Evolutionary conservation across 164 flowering plant species (phyloP), one percentile per base, ranked within the genome.

Genomic region (Saururus chinensis): DNA sequence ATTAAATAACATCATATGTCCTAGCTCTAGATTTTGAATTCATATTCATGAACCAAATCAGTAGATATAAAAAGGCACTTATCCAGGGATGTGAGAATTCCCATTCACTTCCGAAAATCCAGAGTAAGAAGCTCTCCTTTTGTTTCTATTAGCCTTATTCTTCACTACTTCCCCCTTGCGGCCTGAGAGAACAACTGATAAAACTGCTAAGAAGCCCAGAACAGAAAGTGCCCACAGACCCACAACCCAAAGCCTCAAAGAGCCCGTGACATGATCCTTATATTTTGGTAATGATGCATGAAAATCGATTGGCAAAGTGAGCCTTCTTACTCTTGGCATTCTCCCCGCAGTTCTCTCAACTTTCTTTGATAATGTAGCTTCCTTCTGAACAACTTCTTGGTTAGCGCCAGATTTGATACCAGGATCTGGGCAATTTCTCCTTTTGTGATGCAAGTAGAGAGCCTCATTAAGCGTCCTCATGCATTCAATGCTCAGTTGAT

Each of bases 401-500:
- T 64, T 63, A 13, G 62, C 21, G 53, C 71, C 65, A 59, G 82
- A 61, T 56, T 72, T 41, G 49, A 73, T 66, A 68, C 13, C 71
- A 35, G 81, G 76, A 64, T 78, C 83, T n/a, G 73, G 70, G 69
- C 97, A 90, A 20, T 84, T 81, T 76, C 77, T 79, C 62, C 72
- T 79, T 74, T 68, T 66, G 63, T 93, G 95, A 70, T 93, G 96
- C 68, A 78, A 75, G 35, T 25, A 65, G 26, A 93, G 81, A 64
- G 95, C 99, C 59, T 89, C 85, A 62, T 85, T 90, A 37, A 93
- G 70, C 35, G 74, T 80, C 71, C 67, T 84, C 53, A 60, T 83
- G 74, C 99, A 93, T 73, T 93, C 99, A 59, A 87, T 78, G 80
- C 91, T 88, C 26, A 90, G 83, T 64, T 78, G 75, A 68, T 93